phyloP scores from a whole-genome alignment of 176 grass and related monocot genomes.

The Ampelocalamus luodianensis region DNA sequence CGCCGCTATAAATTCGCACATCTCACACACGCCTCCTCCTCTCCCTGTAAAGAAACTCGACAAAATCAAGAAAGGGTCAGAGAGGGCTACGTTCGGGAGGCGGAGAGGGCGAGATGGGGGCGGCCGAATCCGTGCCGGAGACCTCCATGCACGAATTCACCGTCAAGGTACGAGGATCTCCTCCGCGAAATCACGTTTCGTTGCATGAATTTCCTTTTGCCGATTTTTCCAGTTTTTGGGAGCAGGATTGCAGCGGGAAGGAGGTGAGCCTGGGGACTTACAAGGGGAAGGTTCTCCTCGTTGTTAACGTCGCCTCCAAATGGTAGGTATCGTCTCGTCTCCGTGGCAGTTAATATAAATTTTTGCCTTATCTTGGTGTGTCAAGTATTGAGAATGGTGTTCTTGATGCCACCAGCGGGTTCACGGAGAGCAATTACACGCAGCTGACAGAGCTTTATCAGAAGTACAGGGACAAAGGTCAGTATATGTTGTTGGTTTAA shows the following conservation, averaged over 20 bases:
- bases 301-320: conserved; percentile 97
- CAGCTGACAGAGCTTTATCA: conserved; percentile 81
- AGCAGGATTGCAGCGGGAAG: conserved; percentile 79
- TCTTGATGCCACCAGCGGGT: conserved; percentile 58
- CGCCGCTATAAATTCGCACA: conserved; percentile 38
- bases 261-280: conserved; percentile 72
- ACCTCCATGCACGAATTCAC: conserved; percentile 89
- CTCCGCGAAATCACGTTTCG: conserved; percentile 12
- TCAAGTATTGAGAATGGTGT: conserved; percentile 25
- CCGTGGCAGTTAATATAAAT: not conserved
- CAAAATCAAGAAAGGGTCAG: conserved; percentile 28
- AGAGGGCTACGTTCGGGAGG: conserved; percentile 19
- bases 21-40: not conserved
- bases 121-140: conserved; percentile 63
- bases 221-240: not conserved
- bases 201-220: not conserved
- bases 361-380: not conserved
- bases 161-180: conserved; percentile 60
- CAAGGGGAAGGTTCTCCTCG: conserved; percentile 91
- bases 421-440: conserved; percentile 90
- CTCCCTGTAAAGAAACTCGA: not conserved
- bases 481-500: conserved; percentile 28
- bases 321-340: conserved; percentile 66
- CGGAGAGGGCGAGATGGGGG: conserved; percentile 59
- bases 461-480: conserved; percentile 88